Evolutionary conservation across 2,329 filamentous ascomycete genomes (phyloP).

Genomic region (Aspergillus niger): DNA sequence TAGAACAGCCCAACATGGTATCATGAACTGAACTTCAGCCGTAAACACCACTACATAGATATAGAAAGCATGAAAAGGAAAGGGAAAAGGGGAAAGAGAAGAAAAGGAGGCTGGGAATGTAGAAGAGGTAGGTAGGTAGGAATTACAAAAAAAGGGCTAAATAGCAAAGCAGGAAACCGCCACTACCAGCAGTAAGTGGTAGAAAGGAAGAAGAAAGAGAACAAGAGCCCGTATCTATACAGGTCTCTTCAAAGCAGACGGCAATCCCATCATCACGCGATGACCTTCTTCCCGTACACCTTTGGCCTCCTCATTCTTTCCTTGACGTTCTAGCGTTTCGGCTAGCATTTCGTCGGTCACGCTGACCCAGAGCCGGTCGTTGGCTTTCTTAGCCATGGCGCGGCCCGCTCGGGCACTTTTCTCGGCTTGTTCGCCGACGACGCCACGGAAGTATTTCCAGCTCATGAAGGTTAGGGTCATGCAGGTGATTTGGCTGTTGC

Average conservation of each 20-base stretch:
- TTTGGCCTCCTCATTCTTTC: constrained; percentile 58
- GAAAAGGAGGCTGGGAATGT: not conserved
- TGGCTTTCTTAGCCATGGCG: constrained; percentile 68
- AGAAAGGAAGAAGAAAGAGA: constrained; percentile 2
- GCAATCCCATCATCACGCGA: constrained; percentile 41
- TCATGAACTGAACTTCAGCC: constrained; percentile 31
- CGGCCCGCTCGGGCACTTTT: constrained; percentile 73
- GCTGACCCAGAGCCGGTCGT: constrained; percentile 75
- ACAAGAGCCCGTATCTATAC: not conserved
- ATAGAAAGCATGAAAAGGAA: constrained; percentile 5
- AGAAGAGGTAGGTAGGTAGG: not conserved
- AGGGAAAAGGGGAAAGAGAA: not conserved
- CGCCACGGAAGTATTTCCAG: constrained; percentile 75
- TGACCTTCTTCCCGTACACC: constrained; percentile 49
- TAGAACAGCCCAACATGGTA: constrained; percentile 32
- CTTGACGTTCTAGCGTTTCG: constrained; percentile 72
- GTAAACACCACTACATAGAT: constrained; percentile 12
- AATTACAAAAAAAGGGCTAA: not conserved
- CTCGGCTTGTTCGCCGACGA: constrained; percentile 76
- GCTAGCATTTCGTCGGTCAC: constrained; percentile 78
- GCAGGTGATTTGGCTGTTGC: constrained; percentile 77
- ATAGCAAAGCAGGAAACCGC: not conserved
- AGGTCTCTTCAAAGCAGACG: constrained; percentile 37
- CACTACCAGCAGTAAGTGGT: constrained; percentile 7
- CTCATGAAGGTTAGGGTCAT: constrained; percentile 86